Evolutionary conservation across 75 land plant species (phyloP), one percentile per base, ranked within the genome.

Genomic region (Pseudotsuga menziesii): DNA sequence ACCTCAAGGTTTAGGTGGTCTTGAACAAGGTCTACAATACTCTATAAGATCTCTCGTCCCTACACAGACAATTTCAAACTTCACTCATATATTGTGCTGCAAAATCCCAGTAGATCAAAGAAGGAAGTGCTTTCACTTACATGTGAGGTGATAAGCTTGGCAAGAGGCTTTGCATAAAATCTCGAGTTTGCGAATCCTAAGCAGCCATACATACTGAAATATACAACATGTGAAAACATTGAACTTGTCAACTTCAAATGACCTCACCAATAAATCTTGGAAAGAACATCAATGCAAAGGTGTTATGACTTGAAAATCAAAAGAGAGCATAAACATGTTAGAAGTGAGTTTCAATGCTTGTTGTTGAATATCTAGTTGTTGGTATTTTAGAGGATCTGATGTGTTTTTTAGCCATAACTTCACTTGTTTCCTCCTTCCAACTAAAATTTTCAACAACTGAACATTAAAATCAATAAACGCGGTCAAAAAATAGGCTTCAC

Each of bases 301-400:
- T 63, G 4, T 16, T 29, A 32, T 14, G 19, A 26, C 16, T 35
- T 66, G 39, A 66, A 66, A 35, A 66, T 16, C 44, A 4, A 5
- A 17, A 61, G 27, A 35, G 39, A 4, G 7, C 2, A 3, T 56
- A 23, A 59, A 96, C 99, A 97, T 96, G 82, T 96, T 96, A 64
- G 99, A 97, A 80, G 99, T 96, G n/a, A 96, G 94, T 77, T 96
- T 96, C 56, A 96, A 83, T 36, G 99, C 99, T 83, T 96, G 99
- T 72, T 96, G 99, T 73, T 90, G 93, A 75, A 96, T 92, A 82
- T 96, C 97, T 75, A 94, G 80, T 82, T 96, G 99, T 84, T 92
- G 97, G 58, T 79, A 79, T 78, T 89, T 92, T n/a, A 83, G 48
- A 73, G 86, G 83, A 75, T 91, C 94, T 12, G 90, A 74, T 75